Evolutionary conservation across 805 yeast species (phyloP).

Genomic region (Ogataea nitratoaversa): DNA sequence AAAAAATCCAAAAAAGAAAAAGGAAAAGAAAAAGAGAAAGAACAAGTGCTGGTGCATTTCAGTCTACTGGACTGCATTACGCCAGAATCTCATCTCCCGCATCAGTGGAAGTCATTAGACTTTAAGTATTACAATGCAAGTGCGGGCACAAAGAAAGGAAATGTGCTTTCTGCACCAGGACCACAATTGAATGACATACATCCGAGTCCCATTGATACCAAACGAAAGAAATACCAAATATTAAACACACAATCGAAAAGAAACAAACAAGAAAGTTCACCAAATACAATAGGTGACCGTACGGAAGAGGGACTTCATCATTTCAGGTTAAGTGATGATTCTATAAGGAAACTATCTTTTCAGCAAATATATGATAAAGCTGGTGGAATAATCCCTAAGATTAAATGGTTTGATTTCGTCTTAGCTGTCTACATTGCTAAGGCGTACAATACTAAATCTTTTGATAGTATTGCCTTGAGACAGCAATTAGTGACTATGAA

Average conservation of each 20-base stretch:
- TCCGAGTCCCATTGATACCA: conserved; percentile 14
- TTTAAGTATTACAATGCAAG: conserved; percentile 46
- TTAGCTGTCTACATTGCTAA: conserved; percentile 62
- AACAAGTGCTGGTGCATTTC: conserved; percentile 18
- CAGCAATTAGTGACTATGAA: conserved; percentile 58
- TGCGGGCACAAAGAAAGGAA: conserved; percentile 6
- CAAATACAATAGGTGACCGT: conserved; percentile 8
- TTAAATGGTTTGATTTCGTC: conserved; percentile 61
- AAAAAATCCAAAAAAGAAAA: conserved; percentile 15
- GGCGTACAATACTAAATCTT: conserved; percentile 55
- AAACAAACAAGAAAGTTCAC: conserved; percentile 13
- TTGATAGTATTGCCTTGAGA: conserved; percentile 52
- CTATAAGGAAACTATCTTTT: conserved; percentile 47
- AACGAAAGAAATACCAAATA: conserved; percentile 15
- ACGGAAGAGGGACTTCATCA: conserved; percentile 45
- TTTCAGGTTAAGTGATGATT: conserved; percentile 50
- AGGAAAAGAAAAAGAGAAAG: conserved; percentile 11
- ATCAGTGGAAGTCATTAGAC: conserved; percentile 52
- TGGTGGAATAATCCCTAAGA: conserved; percentile 50
- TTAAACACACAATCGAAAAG: conserved; percentile 20
- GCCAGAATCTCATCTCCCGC: conserved; percentile 39
- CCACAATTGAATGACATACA: conserved; percentile 5
- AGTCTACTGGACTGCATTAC: conserved; percentile 27
- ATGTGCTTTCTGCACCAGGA: conserved; percentile 1
- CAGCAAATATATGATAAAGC: conserved; percentile 67